These are phyloP conservation scores for Lipomyces sp. DNA, from an alignment of 805 yeast species.

Conservation along the genomic window DNA sequence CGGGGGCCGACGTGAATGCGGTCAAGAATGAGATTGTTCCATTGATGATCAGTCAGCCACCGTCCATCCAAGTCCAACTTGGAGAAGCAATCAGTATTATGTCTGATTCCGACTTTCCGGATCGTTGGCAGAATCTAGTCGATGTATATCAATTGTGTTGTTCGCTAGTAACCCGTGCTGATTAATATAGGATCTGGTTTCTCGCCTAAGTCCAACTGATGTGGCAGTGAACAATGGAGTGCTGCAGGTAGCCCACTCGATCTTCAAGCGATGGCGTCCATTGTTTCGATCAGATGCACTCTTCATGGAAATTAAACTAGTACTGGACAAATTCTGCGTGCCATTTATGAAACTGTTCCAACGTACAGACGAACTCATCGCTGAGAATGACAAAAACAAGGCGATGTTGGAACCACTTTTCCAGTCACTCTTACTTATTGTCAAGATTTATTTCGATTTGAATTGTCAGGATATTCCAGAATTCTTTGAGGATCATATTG, in stretches of 20 bases:
- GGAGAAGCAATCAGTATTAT: constrained; percentile 92
- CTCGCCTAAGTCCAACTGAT: constrained; percentile 66
- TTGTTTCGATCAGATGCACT: constrained; percentile 88
- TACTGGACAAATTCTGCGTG: constrained; percentile 75
- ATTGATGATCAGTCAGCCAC: constrained; percentile 84
- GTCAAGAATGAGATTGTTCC: constrained; percentile 79
- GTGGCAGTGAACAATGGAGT: constrained; percentile 82
- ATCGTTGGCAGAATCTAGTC: constrained; percentile 78
- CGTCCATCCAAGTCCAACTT: constrained; percentile 78
- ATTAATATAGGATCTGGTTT: constrained; percentile 56
- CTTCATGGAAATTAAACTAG: constrained; percentile 84
- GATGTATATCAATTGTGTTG: constrained; percentile 49
- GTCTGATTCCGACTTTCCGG: constrained; percentile 96
- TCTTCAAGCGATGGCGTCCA: constrained; percentile 96
- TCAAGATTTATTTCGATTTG: constrained; percentile 87
- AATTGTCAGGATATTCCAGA: constrained; percentile 99
- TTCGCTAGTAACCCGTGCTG: neutral
- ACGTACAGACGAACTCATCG: constrained; percentile 69
- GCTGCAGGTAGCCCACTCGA: constrained; percentile 89
- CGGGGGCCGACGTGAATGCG: constrained; percentile 62
- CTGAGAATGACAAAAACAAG: constrained; percentile 51
- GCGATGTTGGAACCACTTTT: constrained; percentile 61
- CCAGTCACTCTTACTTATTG: constrained; percentile 70
- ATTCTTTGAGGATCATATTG: constrained; percentile 90
- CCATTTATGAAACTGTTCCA: constrained; percentile 77